Base-by-base conservation (phyloP, 805 yeast genomes). In the Candida boidinii region DNA sequence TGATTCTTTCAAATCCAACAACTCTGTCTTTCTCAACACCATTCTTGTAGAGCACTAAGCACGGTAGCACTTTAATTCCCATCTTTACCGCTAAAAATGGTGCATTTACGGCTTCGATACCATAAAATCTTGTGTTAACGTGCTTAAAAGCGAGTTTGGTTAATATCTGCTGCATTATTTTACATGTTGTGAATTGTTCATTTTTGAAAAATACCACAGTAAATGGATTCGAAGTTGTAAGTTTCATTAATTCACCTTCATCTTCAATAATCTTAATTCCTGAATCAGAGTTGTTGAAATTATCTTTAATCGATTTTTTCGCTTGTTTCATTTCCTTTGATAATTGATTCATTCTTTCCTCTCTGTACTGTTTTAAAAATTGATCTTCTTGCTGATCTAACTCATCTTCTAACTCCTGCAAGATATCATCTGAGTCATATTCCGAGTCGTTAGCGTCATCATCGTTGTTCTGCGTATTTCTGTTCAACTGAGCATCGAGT, bases 41-140 rank as follows among this genome's bases (percentile, higher is more conserved):
- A 23, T 68, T 59, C 10, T 57, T 59, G 47, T 78, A 85, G 7
- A 75, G 61, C 2, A 80, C 54, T 2, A 84, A 76, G 42, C 76
- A 78, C 0, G 95, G 95, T 5, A 85, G 60, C 9, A 79, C 76
- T 48, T 79, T 73, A 31, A 86, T 65, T 3, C 63, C 59, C 25
- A 86, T 63, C 47, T 73, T 76, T 2, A 73, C 57, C 4, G 76
- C 85, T 28, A 86, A 58, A 47, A 85, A 85, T 4, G 94, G 87
- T 1, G 88, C 81, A 24, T 68, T 58, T 23, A 63, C 69, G 0
- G 83, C 95, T 34, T 68, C 62, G 4, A 81, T 67, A 29, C 69
- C 63, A 15, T 68, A 53, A 37, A 80, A 72, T 36, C 62, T 64
- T 2, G 82, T 62, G 2, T 61, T 58, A 29, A 79, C 47, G 54